Evolutionary conservation across 1,284 basidiomycete species (phyloP).

Genomic region (Tilletia caries): DNA sequence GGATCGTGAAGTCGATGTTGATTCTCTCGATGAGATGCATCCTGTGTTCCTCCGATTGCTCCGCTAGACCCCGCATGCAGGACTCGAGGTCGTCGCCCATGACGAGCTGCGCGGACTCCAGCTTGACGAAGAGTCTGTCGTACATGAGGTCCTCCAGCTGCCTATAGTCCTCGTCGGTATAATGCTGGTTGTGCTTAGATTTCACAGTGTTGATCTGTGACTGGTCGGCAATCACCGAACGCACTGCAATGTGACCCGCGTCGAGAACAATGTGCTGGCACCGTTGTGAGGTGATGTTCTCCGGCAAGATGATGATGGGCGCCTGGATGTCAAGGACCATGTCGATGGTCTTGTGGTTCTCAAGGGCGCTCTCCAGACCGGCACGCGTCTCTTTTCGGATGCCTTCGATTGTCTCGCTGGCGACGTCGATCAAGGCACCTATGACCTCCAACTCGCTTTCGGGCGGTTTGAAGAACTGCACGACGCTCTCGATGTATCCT

Average conservation of each 20-base stretch:
- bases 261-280: constrained; percentile 90
- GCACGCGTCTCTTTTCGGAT: constrained; percentile 91
- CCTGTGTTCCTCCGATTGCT: constrained; percentile 61
- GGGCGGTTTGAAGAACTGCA: constrained; percentile 90
- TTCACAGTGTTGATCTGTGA: constrained; percentile 74
- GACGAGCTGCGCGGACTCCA: constrained; percentile 87
- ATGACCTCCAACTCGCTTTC: constrained; percentile 93
- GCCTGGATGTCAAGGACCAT: constrained; percentile 94
- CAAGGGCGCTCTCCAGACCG: constrained; percentile 87
- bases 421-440: constrained; percentile 67
- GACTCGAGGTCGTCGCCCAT: constrained; percentile 80
- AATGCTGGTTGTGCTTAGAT: constrained; percentile 78
- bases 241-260: constrained; percentile 92
- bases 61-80: constrained; percentile 63
- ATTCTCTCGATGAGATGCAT: constrained; percentile 84
- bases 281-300: constrained; percentile 69
- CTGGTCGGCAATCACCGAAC: constrained; percentile 84
- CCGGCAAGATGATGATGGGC: constrained; percentile 94
- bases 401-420: constrained; percentile 89
- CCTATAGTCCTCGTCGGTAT: constrained; percentile 82
- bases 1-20: constrained; percentile 83
- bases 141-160: constrained; percentile 93
- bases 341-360: constrained; percentile 92
- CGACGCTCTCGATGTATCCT: constrained; percentile 88
- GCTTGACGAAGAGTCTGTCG: constrained; percentile 79